Evolutionary conservation across 139 green algal species (phyloP).

Genomic region (Chlorella ohadii): DNA sequence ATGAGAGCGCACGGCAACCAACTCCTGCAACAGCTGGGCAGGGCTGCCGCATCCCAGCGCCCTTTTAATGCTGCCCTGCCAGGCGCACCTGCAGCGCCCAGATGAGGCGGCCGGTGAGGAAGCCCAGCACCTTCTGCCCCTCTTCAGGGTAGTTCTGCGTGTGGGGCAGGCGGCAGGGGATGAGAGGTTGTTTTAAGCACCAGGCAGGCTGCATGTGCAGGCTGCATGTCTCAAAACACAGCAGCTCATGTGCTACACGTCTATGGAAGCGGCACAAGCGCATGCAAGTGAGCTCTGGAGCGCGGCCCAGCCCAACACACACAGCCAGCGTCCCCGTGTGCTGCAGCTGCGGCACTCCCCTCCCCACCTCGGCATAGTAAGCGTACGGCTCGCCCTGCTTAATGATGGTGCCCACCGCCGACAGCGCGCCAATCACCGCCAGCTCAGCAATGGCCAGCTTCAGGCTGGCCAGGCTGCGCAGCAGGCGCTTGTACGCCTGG

Average conservation of each 20-base stretch:
- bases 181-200: not conserved
- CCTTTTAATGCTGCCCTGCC: no score
- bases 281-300: no score
- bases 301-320: no score
- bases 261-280: no score
- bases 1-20: no score
- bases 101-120: conserved; percentile 81
- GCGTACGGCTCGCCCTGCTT: conserved; percentile 87
- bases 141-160: conserved; percentile 55
- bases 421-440: conserved; percentile 82
- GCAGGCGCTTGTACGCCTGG: conserved; percentile 39
- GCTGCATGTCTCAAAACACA: no score
- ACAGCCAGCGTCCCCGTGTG: no score
- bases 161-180: not conserved
- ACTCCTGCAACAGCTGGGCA: no score
- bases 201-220: no score
- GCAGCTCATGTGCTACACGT: no score
- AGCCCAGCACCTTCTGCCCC: conserved; percentile 77
- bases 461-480: conserved; percentile 84
- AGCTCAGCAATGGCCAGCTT: conserved; percentile 90
- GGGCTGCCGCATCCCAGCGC: no score
- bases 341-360: no score
- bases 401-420: conserved; percentile 91
- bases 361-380: conserved; percentile 75
- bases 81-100: conserved; percentile 58